A percentile compares a stretch with the other conserved stretches of the same genome.
Evolutionary conservation across 2,329 filamentous ascomycete genomes (phyloP).

Genomic region (Fusarium sp.): DNA sequence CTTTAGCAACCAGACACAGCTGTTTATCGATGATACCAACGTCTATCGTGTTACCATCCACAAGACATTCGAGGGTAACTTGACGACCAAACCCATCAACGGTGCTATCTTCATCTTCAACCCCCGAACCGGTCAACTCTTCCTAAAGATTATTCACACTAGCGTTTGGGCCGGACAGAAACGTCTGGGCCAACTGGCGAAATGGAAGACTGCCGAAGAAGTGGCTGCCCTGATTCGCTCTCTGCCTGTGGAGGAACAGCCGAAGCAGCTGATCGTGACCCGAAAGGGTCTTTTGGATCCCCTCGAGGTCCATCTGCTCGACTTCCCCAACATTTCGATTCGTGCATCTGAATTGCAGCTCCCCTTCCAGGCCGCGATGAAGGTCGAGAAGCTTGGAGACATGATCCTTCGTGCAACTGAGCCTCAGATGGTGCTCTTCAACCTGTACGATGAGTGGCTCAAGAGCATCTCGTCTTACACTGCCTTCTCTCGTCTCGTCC

Average conservation of each 20-base stretch:
- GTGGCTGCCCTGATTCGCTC: constrained; percentile 97
- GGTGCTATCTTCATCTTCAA: constrained; percentile 99
- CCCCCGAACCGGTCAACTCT: constrained; percentile 95
- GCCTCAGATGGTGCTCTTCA: constrained; percentile 99
- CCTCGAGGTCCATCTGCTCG: constrained; percentile 94
- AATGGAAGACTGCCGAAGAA: constrained; percentile 99
- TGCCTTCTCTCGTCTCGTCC: constrained; percentile 92
- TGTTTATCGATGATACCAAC: constrained; percentile 99
- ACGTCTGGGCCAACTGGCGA: constrained; percentile 96
- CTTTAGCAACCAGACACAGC: constrained; percentile 98
- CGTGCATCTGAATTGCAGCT: constrained; percentile 96
- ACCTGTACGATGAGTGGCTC: constrained; percentile 98
- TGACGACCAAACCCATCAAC: constrained; percentile 99
- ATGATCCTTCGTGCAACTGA: constrained; percentile 98
- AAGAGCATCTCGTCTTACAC: constrained; percentile 99
- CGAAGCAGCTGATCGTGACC: constrained; percentile 98
- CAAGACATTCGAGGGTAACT: constrained; percentile 98
- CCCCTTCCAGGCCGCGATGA: constrained; percentile 99
- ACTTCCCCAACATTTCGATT: constrained; percentile 99
- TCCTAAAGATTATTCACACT: constrained; percentile 99
- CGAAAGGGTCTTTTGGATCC: constrained; percentile 97
- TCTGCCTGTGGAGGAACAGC: constrained; percentile 95
- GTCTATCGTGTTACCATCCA: constrained; percentile 99
- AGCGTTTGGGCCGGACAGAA: constrained; percentile 99
- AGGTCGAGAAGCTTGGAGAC: constrained; percentile 98